Evolutionary conservation across 1,284 basidiomycete genomes (phyloP), one percentile per base, ranked within the genome.

Genomic region (Leccinum subrobustum): DNA sequence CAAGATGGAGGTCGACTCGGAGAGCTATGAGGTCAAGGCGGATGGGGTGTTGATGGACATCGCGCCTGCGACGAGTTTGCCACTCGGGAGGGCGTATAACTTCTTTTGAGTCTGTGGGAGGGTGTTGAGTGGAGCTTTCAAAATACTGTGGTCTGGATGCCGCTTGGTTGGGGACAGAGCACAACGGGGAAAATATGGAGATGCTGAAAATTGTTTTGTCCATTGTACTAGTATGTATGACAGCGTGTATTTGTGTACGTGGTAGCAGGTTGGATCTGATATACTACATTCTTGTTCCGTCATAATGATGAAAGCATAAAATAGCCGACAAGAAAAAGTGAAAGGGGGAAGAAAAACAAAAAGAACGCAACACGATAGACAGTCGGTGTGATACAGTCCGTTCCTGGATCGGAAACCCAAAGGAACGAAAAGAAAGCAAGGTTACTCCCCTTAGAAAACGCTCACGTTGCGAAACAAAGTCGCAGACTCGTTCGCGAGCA

Each of bases 1-100:
- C 2, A 81, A 81, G 72, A 92, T 99, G 84, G 79, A 67, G 12
- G 96, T 99, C 50, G 93, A 99, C 73, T 92, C 97, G 0, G 96
- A 99, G 78, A 92, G 82, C 58, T 98, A 96, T 73, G 89, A 92
- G 62, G 95, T 97, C 6, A 77, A 77, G 11, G 94, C 92, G 6
- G 91, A 97, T 74, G 93, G 90, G 1, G 85, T 81, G 20, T 75
- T 92, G 60, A 85, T 83, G 71, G 91, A 93, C 69, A 84, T 95
- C 1, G 85, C 80, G 60, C 90, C 94, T 3, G 93, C 95, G n/a
- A 79, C 77, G 57, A 81, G 70, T 27, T 75, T 95, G 44, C 87
- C 93, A 1, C 77, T 97, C 42, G 83, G 84, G 11, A 86, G 81
- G 68, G 79, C 75, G 55, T 93, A 95, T 70, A 92, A 92, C 70